Evolutionary conservation across 768 basidiomycete species (phyloP), one percentile per base, ranked within the genome.

Genomic region (Cyathus striatus): DNA sequence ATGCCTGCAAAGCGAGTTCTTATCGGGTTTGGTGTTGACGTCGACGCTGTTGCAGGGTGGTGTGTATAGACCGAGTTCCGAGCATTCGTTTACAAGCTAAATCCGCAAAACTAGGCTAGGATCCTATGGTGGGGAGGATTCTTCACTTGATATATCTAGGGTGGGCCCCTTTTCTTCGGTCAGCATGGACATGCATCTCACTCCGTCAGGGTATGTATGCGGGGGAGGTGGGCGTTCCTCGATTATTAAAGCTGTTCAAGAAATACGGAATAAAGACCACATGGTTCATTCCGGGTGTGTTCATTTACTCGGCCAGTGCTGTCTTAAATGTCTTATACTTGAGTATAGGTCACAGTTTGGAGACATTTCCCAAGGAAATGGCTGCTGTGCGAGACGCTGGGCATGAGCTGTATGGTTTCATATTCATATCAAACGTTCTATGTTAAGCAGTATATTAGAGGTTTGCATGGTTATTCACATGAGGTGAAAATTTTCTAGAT

Each of bases 11-110:
- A 71, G 51, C 61, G 65, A 42, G 70, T 78, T 17, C 66, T 83
- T 14, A 64, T 81, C 24, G 69, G 77, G 13, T 79, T 83, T 55
- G 83, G 82, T 20, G 79, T 86, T 6, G 84, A 90, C 47, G 82
- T 88, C 2, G 86, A 90, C 44, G 83, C 84, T 2, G 85, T 86
- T 3, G 76, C 83, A 14, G 86, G 85, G 50, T 88, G 86, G 84
- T 78, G 56, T 38, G 53, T 34, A 27, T 34, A 22, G 22, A 18
- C 23, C 12, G 3, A 17, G 45, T 21, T 27, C 17, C 18, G 18
- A 10, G 10, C 20, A 34, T 40, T 27, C 40, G 32, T 34, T 21
- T 16, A 21, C 4, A 9, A 6, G 14, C 24, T 22, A 13, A 17
- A 23, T 9, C 24, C 16, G 23, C 41, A 27, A 10, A 22, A 43